Evolutionary conservation across 2,329 filamentous ascomycete genomes (phyloP), one percentile per base, ranked within the genome.

Genomic region (Arthrobotrys conoides): DNA sequence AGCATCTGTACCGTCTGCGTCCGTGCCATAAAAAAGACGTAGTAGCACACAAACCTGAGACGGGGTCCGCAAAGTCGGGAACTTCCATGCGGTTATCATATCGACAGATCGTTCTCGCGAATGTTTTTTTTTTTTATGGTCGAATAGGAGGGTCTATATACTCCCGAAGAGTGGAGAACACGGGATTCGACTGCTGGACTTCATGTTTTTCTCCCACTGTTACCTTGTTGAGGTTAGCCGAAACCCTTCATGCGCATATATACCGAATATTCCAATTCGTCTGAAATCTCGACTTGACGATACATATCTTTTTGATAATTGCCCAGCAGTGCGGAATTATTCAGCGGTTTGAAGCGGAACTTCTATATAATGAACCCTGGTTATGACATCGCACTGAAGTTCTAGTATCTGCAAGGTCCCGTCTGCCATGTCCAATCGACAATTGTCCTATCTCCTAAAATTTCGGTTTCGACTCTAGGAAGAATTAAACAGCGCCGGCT

Each of bases 141-240:
- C 69, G 65, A 73, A 51, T 67, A n/a, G 24, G 48, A 44, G 33
- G 30, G 30, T 14, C 53, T 59, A 41, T 12, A 55, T 63, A 51
- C 30, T 71, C 33, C 69, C 59, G n/a, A 33, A 73, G 27, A 38
- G 70, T 73, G 70, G 70, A 46, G 68, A 20, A 38, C 48, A 38
- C 46, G 30, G 22, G 36, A 51, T 46, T 71, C 20, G 6, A 36
- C 57, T 65, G 48, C 63, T 20, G 16, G 64, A 36, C 69, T 27
- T 51, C 48, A 22, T 30, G 27, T 51, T 33, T 72, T 72, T 73
- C 70, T 73, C 70, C 44, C 33, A 22, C 22, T 41, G 44, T 66
- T 73, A 53, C 51, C 70, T 61, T 12, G 38, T 66, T 55, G 48
- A 41, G 68, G 61, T 27, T 73, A 73, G 70, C 61, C 41, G 65